These are phyloP conservation scores for Ceriops decandra DNA, from an alignment of 345 rosid species.

Conservation along the genomic window DNA sequence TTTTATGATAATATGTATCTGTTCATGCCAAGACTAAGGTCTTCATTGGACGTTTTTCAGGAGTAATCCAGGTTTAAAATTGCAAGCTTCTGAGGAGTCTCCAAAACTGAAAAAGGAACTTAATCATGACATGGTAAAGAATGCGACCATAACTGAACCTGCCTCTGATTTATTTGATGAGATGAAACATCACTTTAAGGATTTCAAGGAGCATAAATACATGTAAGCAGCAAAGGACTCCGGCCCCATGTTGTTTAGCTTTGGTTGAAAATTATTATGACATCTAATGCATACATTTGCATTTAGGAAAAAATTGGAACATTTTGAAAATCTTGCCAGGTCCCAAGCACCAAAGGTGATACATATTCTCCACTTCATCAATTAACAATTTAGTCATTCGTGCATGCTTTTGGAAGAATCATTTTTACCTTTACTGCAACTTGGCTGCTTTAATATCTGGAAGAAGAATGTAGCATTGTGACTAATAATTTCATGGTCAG, in stretches of 20 bases:
- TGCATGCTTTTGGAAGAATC: not conserved
- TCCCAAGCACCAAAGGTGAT: conserved; percentile 84
- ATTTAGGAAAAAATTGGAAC: conserved; percentile 69
- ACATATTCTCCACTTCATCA: conserved; percentile 2
- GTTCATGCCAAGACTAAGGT: conserved; percentile 16
- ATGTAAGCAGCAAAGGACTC: conserved; percentile 43
- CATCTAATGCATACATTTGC: conserved; percentile 12
- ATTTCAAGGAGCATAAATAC: conserved; percentile 66
- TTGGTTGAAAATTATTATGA: conserved; percentile 4
- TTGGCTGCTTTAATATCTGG: not conserved
- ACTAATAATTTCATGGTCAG: conserved; percentile 51
- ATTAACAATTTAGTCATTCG: not conserved
- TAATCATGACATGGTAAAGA: conserved; percentile 30
- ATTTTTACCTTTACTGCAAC: conserved; percentile 7
- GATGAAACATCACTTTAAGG: conserved; percentile 63
- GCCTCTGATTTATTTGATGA: conserved; percentile 42
- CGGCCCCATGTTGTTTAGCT: conserved; percentile 8
- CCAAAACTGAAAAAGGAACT: conserved; percentile 33
- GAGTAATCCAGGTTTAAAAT: conserved; percentile 29
- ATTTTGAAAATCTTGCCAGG: conserved; percentile 58
- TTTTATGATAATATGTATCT: not conserved
- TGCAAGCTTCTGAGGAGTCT: conserved; percentile 41
- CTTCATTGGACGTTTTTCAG: conserved; percentile 30
- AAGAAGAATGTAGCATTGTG: not conserved
- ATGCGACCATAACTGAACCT: conserved; percentile 27